Evolutionary conservation across 1,284 basidiomycete species (phyloP).

Genomic region (Papiliotrema laurentii): DNA sequence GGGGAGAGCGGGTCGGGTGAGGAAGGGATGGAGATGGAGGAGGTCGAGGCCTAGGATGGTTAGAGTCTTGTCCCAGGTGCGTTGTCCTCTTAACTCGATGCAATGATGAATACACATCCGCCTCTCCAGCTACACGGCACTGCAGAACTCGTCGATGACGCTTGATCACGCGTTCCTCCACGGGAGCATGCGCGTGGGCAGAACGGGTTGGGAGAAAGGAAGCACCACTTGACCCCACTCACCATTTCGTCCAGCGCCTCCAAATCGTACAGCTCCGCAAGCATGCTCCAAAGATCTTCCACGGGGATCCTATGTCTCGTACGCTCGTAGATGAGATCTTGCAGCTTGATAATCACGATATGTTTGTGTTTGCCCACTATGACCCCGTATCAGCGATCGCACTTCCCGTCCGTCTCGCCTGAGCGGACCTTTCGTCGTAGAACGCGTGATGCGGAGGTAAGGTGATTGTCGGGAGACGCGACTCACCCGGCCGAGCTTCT

Average conservation of each 20-base stretch:
- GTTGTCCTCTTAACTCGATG: too few relatives aligned
- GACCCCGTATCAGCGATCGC: not conserved
- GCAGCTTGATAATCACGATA: slow-evolving; percentile 34
- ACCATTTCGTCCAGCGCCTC: slow-evolving; percentile 70
- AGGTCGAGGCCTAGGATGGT: slow-evolving; percentile 5
- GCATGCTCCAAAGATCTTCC: slow-evolving; percentile 67
- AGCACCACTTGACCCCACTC: slow-evolving; percentile 39
- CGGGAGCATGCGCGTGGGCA: not conserved
- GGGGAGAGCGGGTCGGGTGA: slow-evolving; percentile 11
- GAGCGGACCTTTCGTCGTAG: not conserved
- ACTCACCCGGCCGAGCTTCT: slow-evolving; percentile 8
- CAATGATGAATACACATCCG: too few relatives aligned
- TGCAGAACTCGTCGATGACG: too few relatives aligned
- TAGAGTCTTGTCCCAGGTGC: too few relatives aligned
- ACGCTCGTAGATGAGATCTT: slow-evolving; percentile 27
- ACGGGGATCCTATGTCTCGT: slow-evolving; percentile 51
- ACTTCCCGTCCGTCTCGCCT: not conserved
- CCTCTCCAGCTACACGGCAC: too few relatives aligned
- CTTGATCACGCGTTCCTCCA: not conserved
- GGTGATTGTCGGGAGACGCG: not conserved
- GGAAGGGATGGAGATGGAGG: slow-evolving; percentile 14
- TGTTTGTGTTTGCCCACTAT: slow-evolving; percentile 40
- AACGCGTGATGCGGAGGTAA: not conserved
- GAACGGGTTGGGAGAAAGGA: not conserved
- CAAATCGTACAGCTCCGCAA: slow-evolving; percentile 67